These are phyloP conservation scores for Vinca minor DNA, from an alignment of 257 asterid genomes.

Conservation along the genomic window DNA sequence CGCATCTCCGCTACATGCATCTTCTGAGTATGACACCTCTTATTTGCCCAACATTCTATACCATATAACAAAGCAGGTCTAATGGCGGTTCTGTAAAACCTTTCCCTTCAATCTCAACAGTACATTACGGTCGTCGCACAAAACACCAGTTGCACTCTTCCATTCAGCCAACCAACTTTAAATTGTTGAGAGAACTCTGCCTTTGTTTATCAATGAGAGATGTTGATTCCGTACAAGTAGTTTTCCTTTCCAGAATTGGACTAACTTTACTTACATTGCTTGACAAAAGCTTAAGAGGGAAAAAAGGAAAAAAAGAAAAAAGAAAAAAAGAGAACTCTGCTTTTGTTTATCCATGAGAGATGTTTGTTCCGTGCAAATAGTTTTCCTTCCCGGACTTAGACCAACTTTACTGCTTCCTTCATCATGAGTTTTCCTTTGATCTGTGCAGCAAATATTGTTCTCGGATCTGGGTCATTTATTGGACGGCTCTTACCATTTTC, in stretches of 20 bases:
- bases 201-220: not conserved
- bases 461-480: conserved; percentile 71
- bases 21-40: too few relatives aligned
- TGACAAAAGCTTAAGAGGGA: not conserved
- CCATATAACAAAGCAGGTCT: too few relatives aligned
- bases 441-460: conserved; percentile 62
- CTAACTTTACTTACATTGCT: not conserved
- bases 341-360: not conserved
- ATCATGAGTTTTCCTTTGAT: conserved; percentile 8
- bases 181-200: not conserved
- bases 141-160: too few relatives aligned
- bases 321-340: not conserved
- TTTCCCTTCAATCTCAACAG: too few relatives aligned
- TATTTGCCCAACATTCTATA: too few relatives aligned
- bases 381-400: not conserved
- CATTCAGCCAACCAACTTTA: too few relatives aligned
- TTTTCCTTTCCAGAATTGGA: not conserved
- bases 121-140: too few relatives aligned
- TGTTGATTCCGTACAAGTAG: not conserved
- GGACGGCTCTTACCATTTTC: conserved; percentile 72
- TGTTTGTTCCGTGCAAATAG: not conserved
- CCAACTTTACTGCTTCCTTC: not conserved
- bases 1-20: too few relatives aligned
- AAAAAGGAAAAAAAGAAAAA: not conserved
- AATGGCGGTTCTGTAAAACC: too few relatives aligned